Percentiles rank a stretch among this genome's conserved stretches.
phyloP scores from a whole-genome alignment of 441 rosid species.

The Flueggea neowawraea region DNA sequence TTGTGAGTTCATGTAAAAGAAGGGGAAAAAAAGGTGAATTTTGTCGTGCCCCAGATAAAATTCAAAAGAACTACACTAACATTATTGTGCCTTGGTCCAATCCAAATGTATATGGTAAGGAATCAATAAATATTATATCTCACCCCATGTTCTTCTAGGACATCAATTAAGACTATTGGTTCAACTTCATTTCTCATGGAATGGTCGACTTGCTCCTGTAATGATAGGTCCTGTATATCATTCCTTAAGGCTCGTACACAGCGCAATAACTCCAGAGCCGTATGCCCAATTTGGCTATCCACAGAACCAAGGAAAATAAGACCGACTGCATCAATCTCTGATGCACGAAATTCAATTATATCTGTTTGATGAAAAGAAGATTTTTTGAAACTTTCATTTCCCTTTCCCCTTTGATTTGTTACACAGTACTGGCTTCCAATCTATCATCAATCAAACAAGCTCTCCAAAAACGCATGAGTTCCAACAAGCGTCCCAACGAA shows the following conservation, averaged over 20 bases:
- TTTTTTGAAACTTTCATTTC: slow-evolving; percentile 66
- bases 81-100: slow-evolving; percentile 9
- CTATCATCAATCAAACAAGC: slow-evolving; percentile 85
- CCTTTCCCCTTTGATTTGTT: slow-evolving; percentile 41
- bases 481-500: slow-evolving; percentile 90
- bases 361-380: slow-evolving; percentile 77
- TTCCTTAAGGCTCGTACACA: slow-evolving; percentile 97
- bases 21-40: too few species aligned
- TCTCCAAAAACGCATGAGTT: slow-evolving; percentile 99
- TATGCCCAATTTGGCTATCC: slow-evolving; percentile 98
- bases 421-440: slow-evolving; percentile 45
- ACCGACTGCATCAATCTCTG: slow-evolving; percentile 99
- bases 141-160: slow-evolving; percentile 99
- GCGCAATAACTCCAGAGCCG: slow-evolving; percentile 92
- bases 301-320: slow-evolving; percentile 94
- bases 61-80: slow-evolving; percentile 16
- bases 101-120: too few species aligned
- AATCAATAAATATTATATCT: slow-evolving; percentile 17
- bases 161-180: slow-evolving; percentile 93
- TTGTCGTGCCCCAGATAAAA: background rate
- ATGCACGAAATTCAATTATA: slow-evolving; percentile 78
- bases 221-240: too few species aligned
- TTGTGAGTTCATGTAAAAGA: background rate
- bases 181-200: slow-evolving; percentile 72
- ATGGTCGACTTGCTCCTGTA: slow-evolving; percentile 69